These are phyloP conservation scores for Didymella keratinophila DNA, from an alignment of 2,329 filamentous ascomycete species.

Conservation along the genomic window DNA sequence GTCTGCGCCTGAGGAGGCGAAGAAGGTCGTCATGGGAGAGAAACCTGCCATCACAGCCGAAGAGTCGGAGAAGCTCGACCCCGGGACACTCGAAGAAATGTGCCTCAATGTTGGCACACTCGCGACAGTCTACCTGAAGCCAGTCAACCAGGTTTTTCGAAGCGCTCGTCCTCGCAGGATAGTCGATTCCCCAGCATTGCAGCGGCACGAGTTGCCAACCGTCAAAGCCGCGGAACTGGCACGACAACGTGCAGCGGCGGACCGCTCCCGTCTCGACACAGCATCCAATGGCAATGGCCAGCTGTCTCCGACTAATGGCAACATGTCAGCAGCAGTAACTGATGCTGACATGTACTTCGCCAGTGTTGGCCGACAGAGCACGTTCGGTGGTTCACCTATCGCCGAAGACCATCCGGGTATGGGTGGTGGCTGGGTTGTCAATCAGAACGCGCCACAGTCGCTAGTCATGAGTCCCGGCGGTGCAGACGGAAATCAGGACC, in stretches of 20 bases:
- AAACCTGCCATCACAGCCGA: slow-evolving; percentile 92
- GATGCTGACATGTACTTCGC: slow-evolving; percentile 93
- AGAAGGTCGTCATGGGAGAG: slow-evolving; percentile 92
- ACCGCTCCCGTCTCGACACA: slow-evolving; percentile 42
- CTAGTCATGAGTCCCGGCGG: slow-evolving; percentile 40
- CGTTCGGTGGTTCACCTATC: slow-evolving; percentile 47
- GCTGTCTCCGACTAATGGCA: slow-evolving; percentile 40
- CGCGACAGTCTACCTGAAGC: slow-evolving; percentile 96
- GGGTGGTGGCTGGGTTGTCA: slow-evolving; percentile 49
- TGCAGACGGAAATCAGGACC: slow-evolving; percentile 42
- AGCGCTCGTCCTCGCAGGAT: slow-evolving; percentile 82
- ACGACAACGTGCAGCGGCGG: slow-evolving; percentile 42
- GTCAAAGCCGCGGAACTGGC: slow-evolving; percentile 56
- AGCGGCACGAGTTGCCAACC: slow-evolving; percentile 71
- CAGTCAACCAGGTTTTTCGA: slow-evolving; percentile 95
- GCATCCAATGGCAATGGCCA: slow-evolving; percentile 36
- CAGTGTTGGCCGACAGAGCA: slow-evolving; percentile 55
- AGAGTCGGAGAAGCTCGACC: slow-evolving; percentile 92
- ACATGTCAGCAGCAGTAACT: slow-evolving; percentile 75
- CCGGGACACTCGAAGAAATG: slow-evolving; percentile 92
- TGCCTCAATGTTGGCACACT: slow-evolving; percentile 95
- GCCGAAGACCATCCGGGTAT: slow-evolving; percentile 37
- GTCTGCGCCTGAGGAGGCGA: slow-evolving; percentile 86
- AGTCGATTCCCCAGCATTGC: slow-evolving; percentile 83
- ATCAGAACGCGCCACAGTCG: slow-evolving; percentile 45